Conservation (phyloP, 73 alveolate species). For the Paramecium sexaurelia region DNA sequence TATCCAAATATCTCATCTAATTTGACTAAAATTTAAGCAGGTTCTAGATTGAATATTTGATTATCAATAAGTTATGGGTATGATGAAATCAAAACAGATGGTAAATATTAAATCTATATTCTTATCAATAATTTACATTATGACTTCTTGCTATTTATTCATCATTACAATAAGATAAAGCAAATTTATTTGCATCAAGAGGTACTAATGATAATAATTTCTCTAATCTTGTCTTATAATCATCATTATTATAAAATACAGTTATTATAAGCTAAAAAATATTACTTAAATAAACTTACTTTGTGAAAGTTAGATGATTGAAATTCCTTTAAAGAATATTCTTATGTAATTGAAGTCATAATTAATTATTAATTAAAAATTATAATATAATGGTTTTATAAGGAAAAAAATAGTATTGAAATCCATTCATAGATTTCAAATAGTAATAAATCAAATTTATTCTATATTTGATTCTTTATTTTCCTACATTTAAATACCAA, state of each 20-base stretch:
- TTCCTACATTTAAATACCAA: background rate
- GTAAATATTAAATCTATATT: background rate
- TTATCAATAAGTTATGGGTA: background rate
- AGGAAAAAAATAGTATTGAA: background rate
- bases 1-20: background rate
- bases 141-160: background rate
- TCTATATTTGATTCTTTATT: background rate
- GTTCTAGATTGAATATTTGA: background rate
- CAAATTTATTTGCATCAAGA: background rate
- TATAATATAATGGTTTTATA: background rate
- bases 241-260: background rate
- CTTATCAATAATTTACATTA: background rate
- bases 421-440: background rate
- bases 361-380: background rate
- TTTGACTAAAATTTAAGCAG: background rate
- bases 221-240: background rate
- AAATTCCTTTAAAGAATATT: background rate
- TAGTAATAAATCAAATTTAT: background rate
- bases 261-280: background rate
- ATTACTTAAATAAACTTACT: background rate
- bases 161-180: conserved; percentile 1
- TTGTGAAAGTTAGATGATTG: background rate
- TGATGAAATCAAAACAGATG: conserved; percentile 1
- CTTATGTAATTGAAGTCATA: conserved; percentile 12
- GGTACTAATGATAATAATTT: background rate